These are phyloP conservation scores for Tricholoma hemisulphureum DNA, from an alignment of 768 basidiomycete species.

Conservation along the genomic window DNA sequence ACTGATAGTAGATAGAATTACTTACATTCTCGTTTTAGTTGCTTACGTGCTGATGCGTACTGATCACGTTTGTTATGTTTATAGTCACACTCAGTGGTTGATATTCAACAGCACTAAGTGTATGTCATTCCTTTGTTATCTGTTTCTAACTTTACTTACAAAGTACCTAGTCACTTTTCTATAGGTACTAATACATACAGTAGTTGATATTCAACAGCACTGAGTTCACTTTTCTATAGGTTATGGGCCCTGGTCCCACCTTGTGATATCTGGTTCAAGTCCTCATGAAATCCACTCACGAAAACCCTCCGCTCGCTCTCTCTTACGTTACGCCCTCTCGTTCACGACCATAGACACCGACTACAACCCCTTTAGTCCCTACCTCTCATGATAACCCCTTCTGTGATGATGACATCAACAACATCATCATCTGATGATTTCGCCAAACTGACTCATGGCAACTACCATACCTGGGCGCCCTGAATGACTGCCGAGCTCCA, in stretches of 20 bases:
- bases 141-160: too few species aligned
- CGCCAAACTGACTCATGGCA: background rate
- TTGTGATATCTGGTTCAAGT: background rate
- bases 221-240: too few species aligned
- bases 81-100: too few species aligned
- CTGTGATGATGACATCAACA: background rate
- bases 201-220: too few species aligned
- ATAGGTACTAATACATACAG: too few species aligned
- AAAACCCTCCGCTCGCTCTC: background rate
- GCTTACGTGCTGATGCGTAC: too few species aligned
- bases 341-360: background rate
- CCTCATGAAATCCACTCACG: background rate
- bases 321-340: background rate
- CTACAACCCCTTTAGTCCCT: background rate
- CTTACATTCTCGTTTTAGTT: background rate
- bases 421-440: background rate
- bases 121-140: too few species aligned
- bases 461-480: slow-evolving; percentile 5
- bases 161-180: too few species aligned
- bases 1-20: too few species aligned
- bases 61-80: too few species aligned
- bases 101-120: too few species aligned
- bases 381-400: background rate
- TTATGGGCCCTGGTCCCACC: background rate
- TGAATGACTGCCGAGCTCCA: background rate